phyloP scores from a whole-genome alignment of 2,329 filamentous ascomycete species.

The Metarhizium sp. region DNA sequence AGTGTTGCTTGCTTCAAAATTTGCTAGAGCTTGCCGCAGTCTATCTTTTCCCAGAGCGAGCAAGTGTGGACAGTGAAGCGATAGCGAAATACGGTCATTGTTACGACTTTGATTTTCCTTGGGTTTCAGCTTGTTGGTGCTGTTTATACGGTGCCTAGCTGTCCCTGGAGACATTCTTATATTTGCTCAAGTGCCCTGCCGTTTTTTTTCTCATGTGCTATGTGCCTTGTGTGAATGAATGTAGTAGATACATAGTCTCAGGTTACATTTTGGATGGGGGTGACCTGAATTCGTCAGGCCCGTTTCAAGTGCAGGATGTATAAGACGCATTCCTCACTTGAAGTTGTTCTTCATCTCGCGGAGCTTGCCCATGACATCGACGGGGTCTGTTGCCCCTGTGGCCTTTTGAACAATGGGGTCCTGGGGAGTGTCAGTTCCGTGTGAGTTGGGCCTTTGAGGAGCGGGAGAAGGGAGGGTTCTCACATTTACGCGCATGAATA shows the following conservation, averaged over 20 bases:
- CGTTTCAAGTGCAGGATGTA: background rate
- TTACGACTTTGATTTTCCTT: conserved; percentile 12
- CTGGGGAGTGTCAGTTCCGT: conserved; percentile 25
- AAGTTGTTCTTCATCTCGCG: conserved; percentile 85
- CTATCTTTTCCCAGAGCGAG: conserved; percentile 38
- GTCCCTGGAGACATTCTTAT: conserved; percentile 7
- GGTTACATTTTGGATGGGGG: conserved; percentile 14
- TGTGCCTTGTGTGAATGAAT: background rate
- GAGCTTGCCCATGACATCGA: conserved; percentile 77
- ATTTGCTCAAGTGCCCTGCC: conserved; percentile 4
- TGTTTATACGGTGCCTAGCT: conserved; percentile 14
- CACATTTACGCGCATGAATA: conserved; percentile 86
- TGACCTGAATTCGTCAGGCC: conserved; percentile 14
- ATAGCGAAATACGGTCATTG: conserved; percentile 34
- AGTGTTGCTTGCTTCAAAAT: conserved; percentile 40
- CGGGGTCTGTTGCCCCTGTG: conserved; percentile 69
- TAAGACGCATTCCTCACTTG: conserved; percentile 35
- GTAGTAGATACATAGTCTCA: conserved; percentile 11
- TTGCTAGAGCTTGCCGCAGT: conserved; percentile 59
- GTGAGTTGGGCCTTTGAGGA: background rate
- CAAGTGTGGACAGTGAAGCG: conserved; percentile 65
- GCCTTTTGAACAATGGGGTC: conserved; percentile 78
- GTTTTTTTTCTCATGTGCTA: conserved; percentile 10
- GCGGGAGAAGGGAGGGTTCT: conserved; percentile 19
- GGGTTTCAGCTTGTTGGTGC: conserved; percentile 19